phyloP scores from a whole-genome alignment of 2,329 filamentous ascomycete genomes.

The Cadophora luteo-olivacea region DNA sequence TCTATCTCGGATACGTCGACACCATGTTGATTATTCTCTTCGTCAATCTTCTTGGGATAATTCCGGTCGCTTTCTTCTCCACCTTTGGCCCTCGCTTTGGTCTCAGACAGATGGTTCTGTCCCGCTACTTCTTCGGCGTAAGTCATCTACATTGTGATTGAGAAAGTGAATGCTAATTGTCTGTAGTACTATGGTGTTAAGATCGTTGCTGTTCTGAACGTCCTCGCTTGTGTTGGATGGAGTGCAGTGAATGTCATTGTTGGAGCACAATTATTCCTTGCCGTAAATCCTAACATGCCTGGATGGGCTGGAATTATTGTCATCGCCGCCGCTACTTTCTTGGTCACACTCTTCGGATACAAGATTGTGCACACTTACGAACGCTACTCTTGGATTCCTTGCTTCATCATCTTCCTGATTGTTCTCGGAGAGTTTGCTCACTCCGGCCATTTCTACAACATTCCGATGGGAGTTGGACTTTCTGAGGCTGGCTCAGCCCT shows the following conservation, averaged over 20 bases:
- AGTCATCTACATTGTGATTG: constrained; percentile 48
- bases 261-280: constrained; percentile 77
- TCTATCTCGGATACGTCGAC: constrained; percentile 75
- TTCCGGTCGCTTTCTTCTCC: constrained; percentile 78
- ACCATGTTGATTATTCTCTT: constrained; percentile 75
- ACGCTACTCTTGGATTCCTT: constrained; percentile 76
- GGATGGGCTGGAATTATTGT: constrained; percentile 77
- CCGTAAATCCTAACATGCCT: constrained; percentile 73
- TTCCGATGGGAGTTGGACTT: constrained; percentile 63
- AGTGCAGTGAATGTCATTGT: constrained; percentile 80
- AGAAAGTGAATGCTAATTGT: constrained; percentile 19
- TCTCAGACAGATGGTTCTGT: constrained; percentile 81
- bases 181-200: constrained; percentile 34
- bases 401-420: constrained; percentile 75
- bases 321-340: constrained; percentile 70
- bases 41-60: constrained; percentile 75
- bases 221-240: constrained; percentile 77
- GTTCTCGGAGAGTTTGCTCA: constrained; percentile 71
- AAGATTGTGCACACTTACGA: constrained; percentile 80
- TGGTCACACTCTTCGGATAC: constrained; percentile 78
- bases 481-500: constrained; percentile 67
- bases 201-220: constrained; percentile 71
- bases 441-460: constrained; percentile 67
- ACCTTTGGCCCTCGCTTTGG: constrained; percentile 78
- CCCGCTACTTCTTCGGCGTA: constrained; percentile 77